Evolutionary conservation across 306 rosid genomes (phyloP).

Genomic region (Ormosia emarginata): DNA sequence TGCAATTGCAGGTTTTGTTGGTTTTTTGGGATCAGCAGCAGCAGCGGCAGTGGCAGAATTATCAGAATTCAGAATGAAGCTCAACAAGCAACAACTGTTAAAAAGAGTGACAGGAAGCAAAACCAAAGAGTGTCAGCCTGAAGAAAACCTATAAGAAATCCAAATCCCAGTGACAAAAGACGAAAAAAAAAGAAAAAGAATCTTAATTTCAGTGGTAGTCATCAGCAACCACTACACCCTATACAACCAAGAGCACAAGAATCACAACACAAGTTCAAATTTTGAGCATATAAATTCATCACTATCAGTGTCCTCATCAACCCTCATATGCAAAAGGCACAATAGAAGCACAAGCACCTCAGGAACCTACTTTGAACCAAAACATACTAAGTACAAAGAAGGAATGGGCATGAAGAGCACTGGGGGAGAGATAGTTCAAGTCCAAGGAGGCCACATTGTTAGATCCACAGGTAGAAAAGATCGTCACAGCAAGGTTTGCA

Average conservation of each 20-base stretch:
- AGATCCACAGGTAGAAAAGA: conserved; percentile 79
- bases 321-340: conserved; percentile 18
- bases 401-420: conserved; percentile 75
- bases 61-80: conserved; percentile 29
- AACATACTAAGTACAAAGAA: conserved; percentile 1
- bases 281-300: conserved; percentile 25
- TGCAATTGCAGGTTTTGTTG: conserved; percentile 42
- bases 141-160: conserved; percentile 21
- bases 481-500: conserved; percentile 75
- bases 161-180: conserved; percentile 12
- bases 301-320: conserved; percentile 22
- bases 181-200: conserved; percentile 24
- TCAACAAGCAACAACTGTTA: conserved; percentile 20
- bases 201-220: conserved; percentile 44
- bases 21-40: conserved; percentile 38
- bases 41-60: conserved; percentile 30
- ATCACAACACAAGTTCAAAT: conserved; percentile 24
- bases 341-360: not conserved
- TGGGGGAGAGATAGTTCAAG: conserved; percentile 79
- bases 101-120: conserved; percentile 8
- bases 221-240: conserved; percentile 13
- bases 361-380: not conserved
- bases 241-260: conserved; percentile 24
- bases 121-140: not conserved
- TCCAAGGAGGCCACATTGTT: conserved; percentile 91